Conservation (phyloP, 371 early-diverging fungal genomes). For the Mucor plumbeus region DNA sequence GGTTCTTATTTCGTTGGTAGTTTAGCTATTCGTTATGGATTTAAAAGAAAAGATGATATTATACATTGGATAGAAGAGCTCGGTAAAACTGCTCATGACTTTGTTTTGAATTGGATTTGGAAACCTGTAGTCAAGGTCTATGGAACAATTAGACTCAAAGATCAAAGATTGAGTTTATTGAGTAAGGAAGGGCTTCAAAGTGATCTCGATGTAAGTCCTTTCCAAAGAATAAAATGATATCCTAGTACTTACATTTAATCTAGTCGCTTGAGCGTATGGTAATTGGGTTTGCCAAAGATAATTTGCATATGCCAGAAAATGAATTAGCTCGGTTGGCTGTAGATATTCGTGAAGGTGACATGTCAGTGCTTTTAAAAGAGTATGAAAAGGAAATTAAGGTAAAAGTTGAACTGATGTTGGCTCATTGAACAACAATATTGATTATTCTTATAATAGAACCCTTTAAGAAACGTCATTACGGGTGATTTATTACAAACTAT, state of each 20-base stretch:
- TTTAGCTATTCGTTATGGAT: constrained; percentile 40
- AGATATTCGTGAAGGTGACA: constrained; percentile 75
- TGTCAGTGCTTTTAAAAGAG: constrained; percentile 75
- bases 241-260: neutral
- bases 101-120: constrained; percentile 80
- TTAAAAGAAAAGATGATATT: constrained; percentile 58
- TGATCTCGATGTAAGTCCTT: constrained; percentile 73
- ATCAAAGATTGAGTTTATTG: constrained; percentile 72
- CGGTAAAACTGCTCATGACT: constrained; percentile 59
- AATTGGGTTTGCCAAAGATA: constrained; percentile 75
- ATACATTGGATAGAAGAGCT: constrained; percentile 48
- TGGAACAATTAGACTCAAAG: constrained; percentile 85
- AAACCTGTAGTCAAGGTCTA: constrained; percentile 78
- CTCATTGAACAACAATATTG: neutral
- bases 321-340: constrained; percentile 46
- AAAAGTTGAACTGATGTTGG: neutral
- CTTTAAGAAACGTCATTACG: constrained; percentile 63
- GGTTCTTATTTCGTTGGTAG: constrained; percentile 46
- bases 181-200: constrained; percentile 79
- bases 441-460: constrained; percentile 40
- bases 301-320: constrained; percentile 46
- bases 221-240: neutral
- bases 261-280: constrained; percentile 92
- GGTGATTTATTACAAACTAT: constrained; percentile 84
- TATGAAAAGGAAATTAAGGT: constrained; percentile 85